Evolutionary conservation across 1,139 yeast species (phyloP).

Genomic region (Pichia sp.): DNA sequence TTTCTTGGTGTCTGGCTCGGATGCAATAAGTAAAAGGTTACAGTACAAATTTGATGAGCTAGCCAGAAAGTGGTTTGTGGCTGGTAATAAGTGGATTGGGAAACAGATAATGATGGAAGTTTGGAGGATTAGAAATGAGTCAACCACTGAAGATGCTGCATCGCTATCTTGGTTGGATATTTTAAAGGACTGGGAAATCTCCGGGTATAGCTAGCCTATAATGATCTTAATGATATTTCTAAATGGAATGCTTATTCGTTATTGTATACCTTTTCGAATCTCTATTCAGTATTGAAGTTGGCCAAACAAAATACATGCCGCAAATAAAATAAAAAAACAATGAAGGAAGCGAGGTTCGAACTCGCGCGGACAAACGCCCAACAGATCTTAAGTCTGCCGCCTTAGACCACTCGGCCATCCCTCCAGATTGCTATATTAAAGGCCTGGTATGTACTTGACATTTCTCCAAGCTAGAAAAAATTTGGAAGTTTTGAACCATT

Average conservation of each 20-base stretch:
- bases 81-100: constrained; percentile 44
- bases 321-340: too few relatives aligned
- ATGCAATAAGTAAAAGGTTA: constrained; percentile 28
- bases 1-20: constrained; percentile 42
- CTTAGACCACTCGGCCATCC: constrained; percentile 34
- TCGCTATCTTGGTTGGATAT: constrained; percentile 46
- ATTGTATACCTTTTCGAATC: too few relatives aligned
- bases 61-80: constrained; percentile 29
- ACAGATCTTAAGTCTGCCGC: constrained; percentile 33
- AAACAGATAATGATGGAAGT: constrained; percentile 46
- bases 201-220: constrained; percentile 26
- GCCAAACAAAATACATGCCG: too few relatives aligned
- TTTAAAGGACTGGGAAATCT: constrained; percentile 46
- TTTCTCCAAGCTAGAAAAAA: too few relatives aligned
- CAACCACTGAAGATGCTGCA: constrained; percentile 25
- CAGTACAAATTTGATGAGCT: constrained; percentile 28
- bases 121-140: constrained; percentile 37
- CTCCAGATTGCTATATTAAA: too few relatives aligned
- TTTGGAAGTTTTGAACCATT: too few relatives aligned
- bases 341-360: constrained; percentile 84
- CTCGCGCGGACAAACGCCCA: constrained; percentile 63
- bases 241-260: too few relatives aligned
- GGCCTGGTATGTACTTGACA: too few relatives aligned
- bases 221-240: too few relatives aligned
- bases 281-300: too few relatives aligned